Evolutionary conservation across 192 early-diverging fungal genomes (phyloP).

Genomic region (Paraglomus brasilianum): DNA sequence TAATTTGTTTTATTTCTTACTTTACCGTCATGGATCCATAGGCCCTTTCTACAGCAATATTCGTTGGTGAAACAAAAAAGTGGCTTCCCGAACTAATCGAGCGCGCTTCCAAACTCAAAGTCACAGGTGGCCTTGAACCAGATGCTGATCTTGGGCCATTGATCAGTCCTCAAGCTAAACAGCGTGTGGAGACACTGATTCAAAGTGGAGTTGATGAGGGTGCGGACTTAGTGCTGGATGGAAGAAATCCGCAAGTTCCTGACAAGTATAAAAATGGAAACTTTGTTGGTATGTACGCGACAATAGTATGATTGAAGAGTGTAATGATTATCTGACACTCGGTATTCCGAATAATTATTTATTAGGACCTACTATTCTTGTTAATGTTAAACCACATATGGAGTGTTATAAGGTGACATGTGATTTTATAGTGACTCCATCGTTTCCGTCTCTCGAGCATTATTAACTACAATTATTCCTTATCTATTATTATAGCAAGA

Average conservation of each 20-base stretch:
- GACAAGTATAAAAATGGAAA: slow-evolving; percentile 85
- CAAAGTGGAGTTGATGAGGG: slow-evolving; percentile 83
- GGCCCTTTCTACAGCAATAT: slow-evolving; percentile 86
- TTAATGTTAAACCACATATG: slow-evolving; percentile 75
- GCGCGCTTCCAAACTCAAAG: slow-evolving; percentile 79
- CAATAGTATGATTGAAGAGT: background rate
- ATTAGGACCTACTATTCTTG: slow-evolving; percentile 81
- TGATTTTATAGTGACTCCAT: background rate
- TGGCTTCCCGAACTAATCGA: slow-evolving; percentile 92
- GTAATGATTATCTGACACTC: too few species aligned
- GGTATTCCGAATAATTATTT: background rate
- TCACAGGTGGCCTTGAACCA: slow-evolving; percentile 80
- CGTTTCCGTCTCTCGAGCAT: background rate
- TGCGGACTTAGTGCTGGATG: slow-evolving; percentile 83
- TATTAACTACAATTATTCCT: slow-evolving; percentile 9
- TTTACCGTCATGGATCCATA: background rate
- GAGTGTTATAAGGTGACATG: slow-evolving; percentile 64
- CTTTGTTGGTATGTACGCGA: slow-evolving; percentile 71
- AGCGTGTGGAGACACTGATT: slow-evolving; percentile 74
- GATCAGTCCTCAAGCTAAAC: slow-evolving; percentile 75
- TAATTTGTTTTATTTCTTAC: too few species aligned
- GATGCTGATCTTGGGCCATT: slow-evolving; percentile 89
- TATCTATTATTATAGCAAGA: slow-evolving; percentile 57
- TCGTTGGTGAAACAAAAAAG: slow-evolving; percentile 80
- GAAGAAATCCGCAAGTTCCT: slow-evolving; percentile 70